Percentiles rank a stretch among this genome's conserved stretches.
phyloP scores from a whole-genome alignment of 2,329 filamentous ascomycete species.

The Talaromyces marneffei region DNA sequence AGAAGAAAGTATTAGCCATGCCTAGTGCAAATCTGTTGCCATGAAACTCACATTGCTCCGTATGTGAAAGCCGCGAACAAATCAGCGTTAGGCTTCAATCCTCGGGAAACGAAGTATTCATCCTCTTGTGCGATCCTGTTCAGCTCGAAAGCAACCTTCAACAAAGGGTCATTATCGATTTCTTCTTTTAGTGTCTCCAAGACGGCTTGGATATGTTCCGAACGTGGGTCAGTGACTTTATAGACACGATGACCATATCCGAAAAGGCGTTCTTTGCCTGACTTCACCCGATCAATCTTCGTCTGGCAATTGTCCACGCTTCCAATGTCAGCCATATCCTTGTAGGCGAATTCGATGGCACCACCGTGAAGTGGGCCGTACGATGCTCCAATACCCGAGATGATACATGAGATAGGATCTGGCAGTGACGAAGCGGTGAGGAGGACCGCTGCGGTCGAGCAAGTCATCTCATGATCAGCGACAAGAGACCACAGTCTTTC shows the following conservation, averaged over 20 bases:
- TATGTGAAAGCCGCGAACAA: constrained; percentile 1
- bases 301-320: not conserved
- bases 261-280: not conserved
- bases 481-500: not conserved
- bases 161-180: not conserved
- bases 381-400: not conserved
- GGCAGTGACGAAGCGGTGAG: not conserved
- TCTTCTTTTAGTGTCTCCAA: not conserved
- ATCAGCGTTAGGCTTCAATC: constrained; percentile 1
- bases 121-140: not conserved
- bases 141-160: constrained; percentile 1
- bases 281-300: not conserved
- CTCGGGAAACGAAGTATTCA: constrained; percentile 1
- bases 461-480: constrained; percentile 4
- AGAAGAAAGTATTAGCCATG: not conserved
- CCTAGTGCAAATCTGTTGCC: not conserved
- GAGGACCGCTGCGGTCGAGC: not conserved
- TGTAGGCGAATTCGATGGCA: not conserved
- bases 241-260: constrained; percentile 8
- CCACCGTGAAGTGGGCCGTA: not conserved
- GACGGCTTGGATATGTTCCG: not conserved
- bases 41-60: constrained; percentile 2
- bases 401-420: not conserved
- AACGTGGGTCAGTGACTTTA: not conserved
- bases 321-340: not conserved